These are phyloP conservation scores for Leishmania martiniquensis DNA, from an alignment of 208 protist species.

Conservation along the genomic window DNA sequence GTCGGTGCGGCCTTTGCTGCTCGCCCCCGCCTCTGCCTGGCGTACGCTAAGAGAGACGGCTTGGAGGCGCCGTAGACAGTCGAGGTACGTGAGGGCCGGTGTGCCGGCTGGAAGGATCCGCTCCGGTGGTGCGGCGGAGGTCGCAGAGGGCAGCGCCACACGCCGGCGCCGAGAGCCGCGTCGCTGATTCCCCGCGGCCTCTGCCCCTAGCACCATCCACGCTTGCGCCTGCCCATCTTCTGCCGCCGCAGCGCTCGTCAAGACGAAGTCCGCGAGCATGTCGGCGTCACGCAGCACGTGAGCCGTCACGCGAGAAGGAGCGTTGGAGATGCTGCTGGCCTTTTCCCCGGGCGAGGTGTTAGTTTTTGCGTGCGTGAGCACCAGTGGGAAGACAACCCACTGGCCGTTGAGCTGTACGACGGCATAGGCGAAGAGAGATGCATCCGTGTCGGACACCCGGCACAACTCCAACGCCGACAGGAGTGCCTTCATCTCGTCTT, in stretches of 20 bases:
- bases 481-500: slow-evolving; percentile 24
- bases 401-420: slow-evolving; percentile 54
- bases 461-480: slow-evolving; percentile 19
- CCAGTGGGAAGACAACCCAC: slow-evolving; percentile 55
- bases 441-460: slow-evolving; percentile 22
- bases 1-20: slow-evolving; percentile 10
- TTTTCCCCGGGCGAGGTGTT: not conserved
- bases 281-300: slow-evolving; percentile 75
- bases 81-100: slow-evolving; percentile 71
- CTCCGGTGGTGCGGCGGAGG: slow-evolving; percentile 17
- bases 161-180: slow-evolving; percentile 24
- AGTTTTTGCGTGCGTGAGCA: slow-evolving; percentile 40
- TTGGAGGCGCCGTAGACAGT: slow-evolving; percentile 39
- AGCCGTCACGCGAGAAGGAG: slow-evolving; percentile 20
- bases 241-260: slow-evolving; percentile 44
- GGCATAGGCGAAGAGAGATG: slow-evolving; percentile 53
- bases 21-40: slow-evolving; percentile 28
- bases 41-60: slow-evolving; percentile 24
- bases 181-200: slow-evolving; percentile 14
- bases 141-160: slow-evolving; percentile 10
- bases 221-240: slow-evolving; percentile 48
- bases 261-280: slow-evolving; percentile 70
- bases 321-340: not conserved
- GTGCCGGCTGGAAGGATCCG: slow-evolving; percentile 66
- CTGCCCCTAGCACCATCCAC: slow-evolving; percentile 44